Evolutionary conservation across 495 filamentous ascomycete genomes (phyloP).

Genomic region (Trichoderma reesei): DNA sequence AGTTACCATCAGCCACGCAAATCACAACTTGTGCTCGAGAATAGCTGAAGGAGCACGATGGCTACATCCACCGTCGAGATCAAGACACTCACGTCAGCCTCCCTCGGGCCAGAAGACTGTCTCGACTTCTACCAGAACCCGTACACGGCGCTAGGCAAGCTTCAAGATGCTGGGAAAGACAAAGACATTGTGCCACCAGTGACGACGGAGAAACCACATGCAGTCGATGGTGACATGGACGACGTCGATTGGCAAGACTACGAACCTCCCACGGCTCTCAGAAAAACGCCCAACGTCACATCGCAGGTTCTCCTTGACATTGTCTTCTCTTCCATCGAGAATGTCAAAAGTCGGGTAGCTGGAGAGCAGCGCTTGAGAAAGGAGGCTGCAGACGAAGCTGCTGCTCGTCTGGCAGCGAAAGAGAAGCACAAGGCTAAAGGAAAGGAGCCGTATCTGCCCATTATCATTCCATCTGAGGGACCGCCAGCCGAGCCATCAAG

Average conservation of each 20-base stretch:
- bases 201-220: not conserved
- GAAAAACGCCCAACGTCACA: constrained; percentile 15
- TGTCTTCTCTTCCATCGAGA: constrained; percentile 23
- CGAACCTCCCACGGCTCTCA: constrained; percentile 24
- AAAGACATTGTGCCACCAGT: not conserved
- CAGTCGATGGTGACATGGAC: not conserved
- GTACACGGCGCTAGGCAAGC: not conserved
- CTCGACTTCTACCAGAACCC: constrained; percentile 4
- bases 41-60: not conserved
- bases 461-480: not conserved
- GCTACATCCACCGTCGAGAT: not conserved
- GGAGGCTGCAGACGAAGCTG: constrained; percentile 15
- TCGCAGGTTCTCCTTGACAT: constrained; percentile 23
- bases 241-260: constrained; percentile 26
- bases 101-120: constrained; percentile 5
- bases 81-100: not conserved
- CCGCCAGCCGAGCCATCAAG: not conserved
- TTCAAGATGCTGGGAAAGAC: not conserved
- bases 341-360: constrained; percentile 22
- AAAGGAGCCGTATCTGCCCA: not conserved
- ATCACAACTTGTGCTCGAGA: not conserved
- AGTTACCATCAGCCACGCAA: not conserved
- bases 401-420: not conserved
- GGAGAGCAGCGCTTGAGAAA: constrained; percentile 13
- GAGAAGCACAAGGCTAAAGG: constrained; percentile 13